Percentiles rank a stretch among this genome's conserved stretches.
phyloP scores from a whole-genome alignment of 2,329 filamentous ascomycete species.

The Didymella segeticola region DNA sequence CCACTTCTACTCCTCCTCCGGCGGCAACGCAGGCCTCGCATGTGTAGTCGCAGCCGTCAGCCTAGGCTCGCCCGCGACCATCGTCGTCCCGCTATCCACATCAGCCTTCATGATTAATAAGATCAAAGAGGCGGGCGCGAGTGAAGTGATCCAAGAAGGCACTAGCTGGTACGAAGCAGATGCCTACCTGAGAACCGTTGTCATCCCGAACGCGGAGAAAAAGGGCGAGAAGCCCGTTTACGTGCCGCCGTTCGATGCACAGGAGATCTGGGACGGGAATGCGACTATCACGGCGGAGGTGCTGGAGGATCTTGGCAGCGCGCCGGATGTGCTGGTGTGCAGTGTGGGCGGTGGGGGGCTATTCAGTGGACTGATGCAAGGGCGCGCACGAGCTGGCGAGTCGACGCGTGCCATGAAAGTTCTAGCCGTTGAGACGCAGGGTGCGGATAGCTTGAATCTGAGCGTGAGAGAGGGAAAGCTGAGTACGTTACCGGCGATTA shows the following conservation, averaged over 20 bases:
- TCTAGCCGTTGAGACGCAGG: slow-evolving; percentile 75
- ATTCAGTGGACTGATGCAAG: slow-evolving; percentile 72
- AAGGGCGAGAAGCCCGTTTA: slow-evolving; percentile 55
- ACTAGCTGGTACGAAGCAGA: slow-evolving; percentile 73
- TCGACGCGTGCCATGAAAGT: slow-evolving; percentile 47
- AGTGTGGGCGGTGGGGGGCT: slow-evolving; percentile 80
- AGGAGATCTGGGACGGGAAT: slow-evolving; percentile 69
- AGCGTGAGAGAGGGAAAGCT: slow-evolving; percentile 63
- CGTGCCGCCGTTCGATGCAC: slow-evolving; percentile 71
- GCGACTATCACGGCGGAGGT: slow-evolving; percentile 62
- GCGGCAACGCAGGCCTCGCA: slow-evolving; percentile 82
- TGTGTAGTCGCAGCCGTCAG: slow-evolving; percentile 72
- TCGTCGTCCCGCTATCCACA: slow-evolving; percentile 72
- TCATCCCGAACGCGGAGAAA: slow-evolving; percentile 50
- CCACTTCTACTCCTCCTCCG: slow-evolving; percentile 79
- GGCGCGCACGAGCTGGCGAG: slow-evolving; percentile 15
- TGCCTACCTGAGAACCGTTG: slow-evolving; percentile 63
- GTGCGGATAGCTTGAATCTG: slow-evolving; percentile 72
- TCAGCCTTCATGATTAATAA: slow-evolving; percentile 72
- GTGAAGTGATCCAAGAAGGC: slow-evolving; percentile 70
- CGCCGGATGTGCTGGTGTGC: slow-evolving; percentile 73
- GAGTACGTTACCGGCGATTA: slow-evolving; percentile 71
- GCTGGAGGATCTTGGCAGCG: slow-evolving; percentile 42
- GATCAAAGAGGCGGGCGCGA: slow-evolving; percentile 68
- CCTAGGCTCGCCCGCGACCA: slow-evolving; percentile 69